These are phyloP conservation scores for Eimeria acervulina DNA, from an alignment of 169 alveolate species.

Conservation along the genomic window DNA sequence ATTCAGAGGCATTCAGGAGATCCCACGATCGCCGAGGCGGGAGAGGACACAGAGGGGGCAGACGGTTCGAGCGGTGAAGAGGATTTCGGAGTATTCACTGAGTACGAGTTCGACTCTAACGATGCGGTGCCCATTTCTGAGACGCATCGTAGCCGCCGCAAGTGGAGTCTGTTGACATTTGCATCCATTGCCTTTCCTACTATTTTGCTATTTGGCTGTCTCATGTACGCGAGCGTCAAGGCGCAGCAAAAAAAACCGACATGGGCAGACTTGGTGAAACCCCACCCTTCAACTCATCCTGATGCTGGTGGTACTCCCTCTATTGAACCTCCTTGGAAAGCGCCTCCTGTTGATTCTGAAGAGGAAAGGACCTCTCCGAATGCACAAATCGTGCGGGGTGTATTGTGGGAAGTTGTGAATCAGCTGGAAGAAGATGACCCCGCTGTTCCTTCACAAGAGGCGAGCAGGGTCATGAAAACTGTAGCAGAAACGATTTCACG, in stretches of 20 bases:
- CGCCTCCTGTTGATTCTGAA: conserved; percentile 23
- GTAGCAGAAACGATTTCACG: conserved; percentile 5
- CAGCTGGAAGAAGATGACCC: not conserved
- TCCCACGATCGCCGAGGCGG: not conserved
- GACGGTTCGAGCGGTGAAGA: not conserved
- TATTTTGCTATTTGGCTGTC: not conserved
- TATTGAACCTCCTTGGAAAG: conserved; percentile 4
- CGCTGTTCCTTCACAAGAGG: not conserved
- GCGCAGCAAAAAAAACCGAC: not conserved
- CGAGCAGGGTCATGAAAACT: not conserved
- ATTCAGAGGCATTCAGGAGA: not conserved
- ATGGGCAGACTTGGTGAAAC: not conserved
- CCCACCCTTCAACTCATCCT: not conserved
- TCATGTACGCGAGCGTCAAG: not conserved
- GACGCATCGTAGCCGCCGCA: conserved; percentile 12
- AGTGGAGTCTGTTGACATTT: not conserved
- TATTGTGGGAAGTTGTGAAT: not conserved
- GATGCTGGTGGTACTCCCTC: not conserved
- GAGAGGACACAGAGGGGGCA: not conserved
- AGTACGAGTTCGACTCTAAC: not conserved
- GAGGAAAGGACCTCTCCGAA: not conserved
- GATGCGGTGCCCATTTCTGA: not conserved
- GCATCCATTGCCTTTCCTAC: not conserved
- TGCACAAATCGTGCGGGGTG: not conserved
- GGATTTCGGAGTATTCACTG: not conserved